Evolutionary conservation across 352 stramenopile genomes (phyloP).

Genomic region (Phytophthora meadii): DNA sequence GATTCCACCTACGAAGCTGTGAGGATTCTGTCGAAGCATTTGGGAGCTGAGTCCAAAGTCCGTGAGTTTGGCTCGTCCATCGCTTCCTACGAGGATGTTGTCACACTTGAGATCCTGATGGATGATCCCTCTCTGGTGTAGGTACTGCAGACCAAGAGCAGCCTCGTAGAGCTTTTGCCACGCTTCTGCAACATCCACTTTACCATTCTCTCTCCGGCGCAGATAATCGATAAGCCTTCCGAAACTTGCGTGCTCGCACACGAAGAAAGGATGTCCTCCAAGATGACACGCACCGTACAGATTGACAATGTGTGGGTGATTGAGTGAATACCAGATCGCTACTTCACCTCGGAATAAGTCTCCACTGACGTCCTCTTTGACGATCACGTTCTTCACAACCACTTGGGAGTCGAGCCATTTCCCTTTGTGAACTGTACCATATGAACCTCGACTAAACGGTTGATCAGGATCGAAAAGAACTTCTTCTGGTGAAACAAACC

Average conservation of each 20-base stretch:
- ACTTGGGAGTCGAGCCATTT: not conserved
- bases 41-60: not conserved
- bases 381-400: not conserved
- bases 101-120: not conserved
- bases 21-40: not conserved
- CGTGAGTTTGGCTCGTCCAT: not conserved
- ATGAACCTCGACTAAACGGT: conserved; percentile 1
- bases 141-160: not conserved
- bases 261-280: not conserved
- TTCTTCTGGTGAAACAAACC: conserved; percentile 10
- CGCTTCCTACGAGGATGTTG: not conserved
- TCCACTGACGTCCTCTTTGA: not conserved
- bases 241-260: conserved; percentile 26
- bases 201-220: not conserved
- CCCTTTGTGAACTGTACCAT: not conserved
- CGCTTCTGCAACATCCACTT: not conserved
- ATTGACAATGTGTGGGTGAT: conserved; percentile 4
- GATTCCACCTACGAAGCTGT: too few relatives aligned
- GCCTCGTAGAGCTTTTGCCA: not conserved
- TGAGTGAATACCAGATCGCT: not conserved
- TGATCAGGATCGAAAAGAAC: not conserved
- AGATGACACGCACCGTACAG: conserved; percentile 8
- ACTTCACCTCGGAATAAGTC: not conserved
- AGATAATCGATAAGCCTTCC: conserved; percentile 24
- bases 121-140: not conserved